Conservation (phyloP, 2,329 filamentous ascomycete species). For the Leptodontidium sp. region DNA sequence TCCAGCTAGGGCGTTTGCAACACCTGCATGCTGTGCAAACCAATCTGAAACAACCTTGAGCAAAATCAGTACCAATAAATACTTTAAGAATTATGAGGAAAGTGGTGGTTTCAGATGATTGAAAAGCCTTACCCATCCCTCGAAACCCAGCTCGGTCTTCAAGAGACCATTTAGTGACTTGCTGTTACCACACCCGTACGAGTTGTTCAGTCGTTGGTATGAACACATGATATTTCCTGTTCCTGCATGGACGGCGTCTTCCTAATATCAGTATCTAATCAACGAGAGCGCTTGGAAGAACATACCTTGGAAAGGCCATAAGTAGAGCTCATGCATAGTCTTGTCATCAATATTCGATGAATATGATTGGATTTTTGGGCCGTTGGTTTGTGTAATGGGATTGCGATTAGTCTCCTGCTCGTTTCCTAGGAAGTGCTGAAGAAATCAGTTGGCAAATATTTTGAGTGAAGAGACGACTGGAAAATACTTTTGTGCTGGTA, state of each 20-base stretch:
- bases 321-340: constrained; percentile 78
- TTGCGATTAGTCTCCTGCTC: constrained; percentile 63
- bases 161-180: constrained; percentile 82
- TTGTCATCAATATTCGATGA: constrained; percentile 68
- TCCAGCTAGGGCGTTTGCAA: constrained; percentile 37
- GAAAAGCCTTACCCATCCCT: constrained; percentile 64
- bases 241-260: constrained; percentile 79
- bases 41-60: constrained; percentile 77
- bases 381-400: background rate
- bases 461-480: too few relatives aligned
- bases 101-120: too few relatives aligned
- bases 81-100: too few relatives aligned
- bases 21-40: constrained; percentile 71
- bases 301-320: constrained; percentile 73
- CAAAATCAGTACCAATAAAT: too few relatives aligned
- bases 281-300: too few relatives aligned
- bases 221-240: constrained; percentile 84
- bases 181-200: constrained; percentile 75
- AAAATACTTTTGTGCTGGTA: constrained; percentile 1
- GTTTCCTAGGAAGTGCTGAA: constrained; percentile 69
- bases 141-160: constrained; percentile 86
- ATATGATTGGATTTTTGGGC: background rate
- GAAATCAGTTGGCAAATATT: background rate
- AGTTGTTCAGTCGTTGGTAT: constrained; percentile 77
- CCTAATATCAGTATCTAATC: constrained; percentile 41